Base-by-base conservation (phyloP, 2,329 filamentous ascomycete species). In the Aspergillus carbonarius region DNA sequence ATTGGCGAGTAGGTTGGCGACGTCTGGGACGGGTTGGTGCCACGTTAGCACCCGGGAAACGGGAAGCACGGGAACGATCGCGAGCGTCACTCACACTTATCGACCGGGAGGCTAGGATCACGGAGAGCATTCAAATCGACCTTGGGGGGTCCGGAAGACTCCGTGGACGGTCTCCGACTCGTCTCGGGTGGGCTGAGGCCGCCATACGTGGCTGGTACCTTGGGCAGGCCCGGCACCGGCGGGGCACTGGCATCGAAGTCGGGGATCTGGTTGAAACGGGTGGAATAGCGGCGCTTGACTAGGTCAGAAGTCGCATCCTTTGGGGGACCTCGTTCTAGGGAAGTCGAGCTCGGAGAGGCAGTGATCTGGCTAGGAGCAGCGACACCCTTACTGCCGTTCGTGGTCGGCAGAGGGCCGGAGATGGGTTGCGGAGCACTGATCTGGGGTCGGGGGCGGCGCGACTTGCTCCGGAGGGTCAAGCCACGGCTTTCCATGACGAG, bases 281-380 rank as follows among this genome's bases (percentile, higher is more conserved):
- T 93, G 39, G 95, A 98, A 77, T 98, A 99, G 67, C 95, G 84
- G 67, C 92, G 85, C 79, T 98, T 98, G 59, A 99, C 93, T 55
- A 98, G 82, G 74, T 99, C 93, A 17, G 86, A 85, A 42, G 87
- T 88, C 67, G 84, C 82, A 58, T 73, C 79, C 55, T 77, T 79
- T 57, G 77, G 71, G 61, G 78, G 76, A 39, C 76, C 74, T 55
- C 78, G 72, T 64, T 80, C 76, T 37, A 75, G 74, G 6, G 70
- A 71, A 39, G 62, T 70, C 52, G 66, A 64, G 52, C 68, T 64
- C 53, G 65, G 63, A 50, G 70, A 63, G 56, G 71, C 60, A 40
- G 70, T 66, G 57, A 66, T 66, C 46, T 66, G 67, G 34, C 69
- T 68, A 65, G 71, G 67, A 55, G 75, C 70, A 57, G 74, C 55